Evolutionary conservation across 352 stramenopile genomes (phyloP).

Genomic region (Phytophthora tubulina): DNA sequence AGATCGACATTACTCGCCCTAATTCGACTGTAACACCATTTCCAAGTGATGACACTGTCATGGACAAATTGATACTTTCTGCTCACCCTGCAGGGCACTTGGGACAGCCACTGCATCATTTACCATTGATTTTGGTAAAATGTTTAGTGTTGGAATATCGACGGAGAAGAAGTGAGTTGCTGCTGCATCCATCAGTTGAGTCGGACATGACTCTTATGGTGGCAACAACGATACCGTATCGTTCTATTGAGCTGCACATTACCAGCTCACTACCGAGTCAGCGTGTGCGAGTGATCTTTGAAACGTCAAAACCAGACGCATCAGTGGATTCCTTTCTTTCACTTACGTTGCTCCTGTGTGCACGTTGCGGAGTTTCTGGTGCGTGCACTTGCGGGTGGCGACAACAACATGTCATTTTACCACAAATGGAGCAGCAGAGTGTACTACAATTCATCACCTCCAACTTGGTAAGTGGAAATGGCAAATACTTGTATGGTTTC

Average conservation of each 20-base stretch:
- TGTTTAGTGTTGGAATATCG: slow-evolving; percentile 37
- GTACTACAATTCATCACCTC: slow-evolving; percentile 43
- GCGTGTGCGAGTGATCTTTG: slow-evolving; percentile 29
- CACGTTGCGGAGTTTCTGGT: slow-evolving; percentile 32
- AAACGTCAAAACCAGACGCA: neutral
- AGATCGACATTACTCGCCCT: slow-evolving; percentile 11
- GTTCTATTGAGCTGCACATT: slow-evolving; percentile 18
- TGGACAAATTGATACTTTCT: slow-evolving; percentile 20
- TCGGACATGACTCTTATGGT: slow-evolving; percentile 21
- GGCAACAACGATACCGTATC: neutral
- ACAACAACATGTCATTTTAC: slow-evolving; percentile 29
- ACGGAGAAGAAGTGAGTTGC: neutral
- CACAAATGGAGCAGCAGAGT: slow-evolving; percentile 36
- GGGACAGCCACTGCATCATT: slow-evolving; percentile 30
- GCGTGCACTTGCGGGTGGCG: slow-evolving; percentile 41
- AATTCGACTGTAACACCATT: neutral
- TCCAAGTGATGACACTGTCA: neutral
- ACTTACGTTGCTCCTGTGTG: slow-evolving; percentile 37
- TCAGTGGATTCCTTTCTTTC: neutral
- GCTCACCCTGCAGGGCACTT: neutral
- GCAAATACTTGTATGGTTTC: neutral
- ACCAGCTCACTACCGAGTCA: slow-evolving; percentile 5
- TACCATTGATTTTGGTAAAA: slow-evolving; percentile 50
- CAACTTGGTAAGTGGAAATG: slow-evolving; percentile 28
- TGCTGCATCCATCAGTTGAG: neutral